A percentile compares a stretch with the other conserved stretches of the same genome.
phyloP scores from a whole-genome alignment of 306 rosid genomes.

The Vigna hirtella region DNA sequence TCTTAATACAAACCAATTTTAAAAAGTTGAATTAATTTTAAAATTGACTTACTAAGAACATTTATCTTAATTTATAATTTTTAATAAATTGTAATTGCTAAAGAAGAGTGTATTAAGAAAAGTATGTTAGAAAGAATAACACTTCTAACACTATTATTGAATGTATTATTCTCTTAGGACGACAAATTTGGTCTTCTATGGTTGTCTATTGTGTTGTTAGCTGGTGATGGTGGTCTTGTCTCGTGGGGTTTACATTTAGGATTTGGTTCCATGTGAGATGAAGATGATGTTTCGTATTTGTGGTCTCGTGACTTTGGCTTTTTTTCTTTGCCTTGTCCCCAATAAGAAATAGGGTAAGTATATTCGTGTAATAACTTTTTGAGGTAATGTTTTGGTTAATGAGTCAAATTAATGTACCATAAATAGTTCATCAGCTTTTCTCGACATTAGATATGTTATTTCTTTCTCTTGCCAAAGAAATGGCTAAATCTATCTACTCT shows the following conservation, averaged over 20 bases:
- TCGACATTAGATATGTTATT: background rate
- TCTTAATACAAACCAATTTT: too few species aligned
- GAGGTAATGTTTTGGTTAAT: background rate
- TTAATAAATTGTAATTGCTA: too few species aligned
- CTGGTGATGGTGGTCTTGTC: constrained; percentile 35
- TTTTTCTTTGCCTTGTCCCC: background rate
- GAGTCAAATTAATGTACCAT: constrained; percentile 8
- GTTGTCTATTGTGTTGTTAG: constrained; percentile 19
- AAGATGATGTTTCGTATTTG: constrained; percentile 5
- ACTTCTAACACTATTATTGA: too few species aligned
- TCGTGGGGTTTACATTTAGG: constrained; percentile 30
- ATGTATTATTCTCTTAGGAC: constrained; percentile 19
- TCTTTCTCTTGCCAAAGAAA: background rate
- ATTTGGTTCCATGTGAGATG: constrained; percentile 47
- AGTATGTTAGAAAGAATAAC: too few species aligned
- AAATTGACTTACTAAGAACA: too few species aligned
- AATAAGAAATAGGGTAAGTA: background rate
- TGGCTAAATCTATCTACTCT: too few species aligned
- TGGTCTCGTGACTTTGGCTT: background rate
- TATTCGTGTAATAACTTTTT: background rate
- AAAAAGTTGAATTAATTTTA: too few species aligned
- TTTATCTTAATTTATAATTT: too few species aligned
- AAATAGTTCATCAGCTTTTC: constrained; percentile 3
- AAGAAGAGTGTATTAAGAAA: too few species aligned
- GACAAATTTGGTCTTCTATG: constrained; percentile 37